These are phyloP conservation scores for Sonneratia alba DNA, from an alignment of 345 rosid genomes.

Conservation along the genomic window DNA sequence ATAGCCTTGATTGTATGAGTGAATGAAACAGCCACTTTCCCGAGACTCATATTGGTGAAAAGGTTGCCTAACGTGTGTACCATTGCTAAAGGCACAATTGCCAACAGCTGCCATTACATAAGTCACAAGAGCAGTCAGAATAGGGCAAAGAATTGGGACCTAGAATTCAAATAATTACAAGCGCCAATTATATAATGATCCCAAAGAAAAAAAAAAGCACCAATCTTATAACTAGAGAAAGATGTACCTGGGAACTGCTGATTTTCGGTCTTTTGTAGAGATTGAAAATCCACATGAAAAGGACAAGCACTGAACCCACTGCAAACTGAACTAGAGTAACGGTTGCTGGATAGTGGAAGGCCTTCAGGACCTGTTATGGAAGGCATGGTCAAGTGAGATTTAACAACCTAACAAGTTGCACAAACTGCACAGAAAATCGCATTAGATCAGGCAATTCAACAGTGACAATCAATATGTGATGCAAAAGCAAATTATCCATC, in stretches of 20 bases:
- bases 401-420: neutral
- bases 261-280: slow-evolving; percentile 73
- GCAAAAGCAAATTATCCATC: neutral
- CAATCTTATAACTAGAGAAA: neutral
- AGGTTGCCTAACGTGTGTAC: slow-evolving; percentile 86
- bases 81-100: slow-evolving; percentile 76
- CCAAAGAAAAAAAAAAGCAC: neutral
- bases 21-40: slow-evolving; percentile 97
- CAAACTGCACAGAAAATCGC: neutral
- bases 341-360: slow-evolving; percentile 65
- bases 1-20: slow-evolving; percentile 97
- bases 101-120: slow-evolving; percentile 52
- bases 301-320: slow-evolving; percentile 66
- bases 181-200: neutral
- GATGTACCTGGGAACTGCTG: slow-evolving; percentile 48
- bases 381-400: neutral
- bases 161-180: neutral
- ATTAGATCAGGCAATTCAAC: neutral
- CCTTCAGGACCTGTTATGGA: slow-evolving; percentile 70
- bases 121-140: slow-evolving; percentile 9
- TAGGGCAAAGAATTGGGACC: neutral
- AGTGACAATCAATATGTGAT: neutral
- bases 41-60: slow-evolving; percentile 95
- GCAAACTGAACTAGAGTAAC: slow-evolving; percentile 65
- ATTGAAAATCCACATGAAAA: slow-evolving; percentile 70